A percentile compares a stretch with the other conserved stretches of the same genome.
Evolutionary conservation across 1,284 basidiomycete genomes (phyloP).

Genomic region (Trametes hirsuta): DNA sequence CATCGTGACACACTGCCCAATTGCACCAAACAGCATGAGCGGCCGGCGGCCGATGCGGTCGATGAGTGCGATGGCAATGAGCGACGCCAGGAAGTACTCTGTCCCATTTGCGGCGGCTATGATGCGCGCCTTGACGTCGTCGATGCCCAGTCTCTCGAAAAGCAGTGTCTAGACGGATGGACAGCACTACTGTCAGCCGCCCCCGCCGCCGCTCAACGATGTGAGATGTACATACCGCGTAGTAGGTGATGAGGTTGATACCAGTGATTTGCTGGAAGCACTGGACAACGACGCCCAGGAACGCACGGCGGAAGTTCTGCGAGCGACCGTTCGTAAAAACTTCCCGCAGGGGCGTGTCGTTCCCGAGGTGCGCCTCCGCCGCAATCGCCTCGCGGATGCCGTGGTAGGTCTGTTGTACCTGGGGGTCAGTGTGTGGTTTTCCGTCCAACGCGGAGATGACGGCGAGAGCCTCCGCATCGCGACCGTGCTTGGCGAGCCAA

Average conservation of each 20-base stretch:
- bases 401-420: conserved; percentile 56
- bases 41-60: conserved; percentile 66
- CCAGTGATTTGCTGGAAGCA: conserved; percentile 74
- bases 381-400: conserved; percentile 57
- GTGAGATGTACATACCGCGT: conserved; percentile 16
- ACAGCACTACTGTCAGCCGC: neutral
- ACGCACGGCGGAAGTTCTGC: conserved; percentile 67
- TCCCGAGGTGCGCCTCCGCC: conserved; percentile 25
- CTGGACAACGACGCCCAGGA: conserved; percentile 62
- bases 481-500: conserved; percentile 68
- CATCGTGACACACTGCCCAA: conserved; percentile 66
- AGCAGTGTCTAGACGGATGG: conserved; percentile 48
- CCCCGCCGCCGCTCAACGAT: neutral
- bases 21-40: conserved; percentile 71
- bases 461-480: conserved; percentile 61
- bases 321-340: conserved; percentile 60
- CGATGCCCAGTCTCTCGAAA: conserved; percentile 62
- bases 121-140: conserved; percentile 63
- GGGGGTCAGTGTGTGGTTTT: conserved; percentile 52
- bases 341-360: conserved; percentile 46
- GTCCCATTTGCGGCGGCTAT: conserved; percentile 73
- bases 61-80: conserved; percentile 60
- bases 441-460: conserved; percentile 68
- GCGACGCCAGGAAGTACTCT: conserved; percentile 67
- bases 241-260: conserved; percentile 63